Conservation (phyloP, 352 stramenopile genomes). For the Globisporangium camurandrum region DNA sequence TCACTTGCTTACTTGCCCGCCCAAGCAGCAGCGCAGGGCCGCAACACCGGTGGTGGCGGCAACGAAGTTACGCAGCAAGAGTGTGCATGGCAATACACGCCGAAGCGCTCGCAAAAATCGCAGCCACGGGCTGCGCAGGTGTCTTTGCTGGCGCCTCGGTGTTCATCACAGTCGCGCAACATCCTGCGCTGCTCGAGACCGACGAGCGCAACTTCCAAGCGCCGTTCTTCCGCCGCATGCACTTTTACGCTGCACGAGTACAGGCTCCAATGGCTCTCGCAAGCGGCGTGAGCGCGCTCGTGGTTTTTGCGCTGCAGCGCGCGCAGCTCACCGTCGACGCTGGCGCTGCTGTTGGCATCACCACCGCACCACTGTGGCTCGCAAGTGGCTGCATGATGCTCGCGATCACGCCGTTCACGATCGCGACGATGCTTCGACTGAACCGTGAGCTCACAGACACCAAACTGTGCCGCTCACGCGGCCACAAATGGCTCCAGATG, state of each 20-base stretch:
- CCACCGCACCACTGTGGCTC: slow-evolving; percentile 44
- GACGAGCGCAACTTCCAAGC: slow-evolving; percentile 46
- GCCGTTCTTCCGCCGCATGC: slow-evolving; percentile 73
- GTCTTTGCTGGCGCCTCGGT: slow-evolving; percentile 58
- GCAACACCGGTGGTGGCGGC: no score
- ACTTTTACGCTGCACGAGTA: slow-evolving; percentile 63
- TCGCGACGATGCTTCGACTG: slow-evolving; percentile 25
- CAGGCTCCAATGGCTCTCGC: slow-evolving; percentile 48
- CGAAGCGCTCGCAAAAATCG: slow-evolving; percentile 56
- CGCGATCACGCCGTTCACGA: slow-evolving; percentile 30
- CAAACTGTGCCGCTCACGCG: slow-evolving; percentile 9
- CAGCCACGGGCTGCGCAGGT: slow-evolving; percentile 47
- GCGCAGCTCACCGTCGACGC: slow-evolving; percentile 16
- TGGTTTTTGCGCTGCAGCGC: slow-evolving; percentile 36
- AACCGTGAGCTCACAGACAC: slow-evolving; percentile 23
- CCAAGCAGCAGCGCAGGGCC: no score
- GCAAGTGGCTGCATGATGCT: slow-evolving; percentile 28
- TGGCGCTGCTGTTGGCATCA: slow-evolving; percentile 3
- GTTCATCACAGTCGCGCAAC: slow-evolving; percentile 69
- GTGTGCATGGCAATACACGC: slow-evolving; percentile 26
- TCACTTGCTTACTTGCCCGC: no score
- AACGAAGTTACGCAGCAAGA: not conserved
- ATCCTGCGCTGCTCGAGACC: slow-evolving; percentile 61
- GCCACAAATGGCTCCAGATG: slow-evolving; percentile 19
- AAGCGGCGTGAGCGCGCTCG: slow-evolving; percentile 41